Base-by-base conservation (phyloP, 768 basidiomycete genomes). In the Amanita rimosa region DNA sequence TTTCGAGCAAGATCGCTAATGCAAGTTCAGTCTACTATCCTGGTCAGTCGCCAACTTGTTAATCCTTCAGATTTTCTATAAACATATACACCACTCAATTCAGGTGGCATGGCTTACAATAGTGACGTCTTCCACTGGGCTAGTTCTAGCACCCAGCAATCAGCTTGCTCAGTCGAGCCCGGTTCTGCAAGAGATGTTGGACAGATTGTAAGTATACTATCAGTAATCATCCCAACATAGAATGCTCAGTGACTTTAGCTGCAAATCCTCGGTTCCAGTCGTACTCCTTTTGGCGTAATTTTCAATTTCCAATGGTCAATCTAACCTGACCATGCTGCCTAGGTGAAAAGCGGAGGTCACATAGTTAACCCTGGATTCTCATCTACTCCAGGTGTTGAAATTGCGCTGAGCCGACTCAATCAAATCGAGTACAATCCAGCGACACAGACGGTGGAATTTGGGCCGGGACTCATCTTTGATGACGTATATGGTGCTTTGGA, bases 271-370 rank as follows among this genome's bases (percentile, higher is more conserved):
- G 31, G 39, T 7, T 1, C 13, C 6, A 35, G 14, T 13, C 3
- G 40, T 3, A 36, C 34, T 33, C 40, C 27, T 11, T 49, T 49
- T 33, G 40, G 41, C 16, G 48, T 49, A n/a, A 8, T 17, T 35
- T 22, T 33, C 19, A 8, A 14, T 17, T 3, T 24, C 22, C 22
- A 9, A 13, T n/a, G 8, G 6, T 10, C 6, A n/a, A 11, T 13
- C 8, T 8, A 6, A 40, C 17, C 14, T 11, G n/a, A 5, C 13
- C 13, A 35, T 31, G 3, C 11, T 39, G 11, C 14, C 3, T 24
- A 75, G 76, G 67, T 77, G 52, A 76, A 73, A 57, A 67, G 73
- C 26, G 76, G 71, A 8, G 74, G 76, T 1, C 75, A 77, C 57
- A 48, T 67, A 1, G 49, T 62, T 8, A 73, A 72, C 52, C 66